A percentile compares a stretch with the other conserved stretches of the same genome.
Conservation (phyloP, 2,329 filamentous ascomycete genomes). For the Epichloe typhina region DNA sequence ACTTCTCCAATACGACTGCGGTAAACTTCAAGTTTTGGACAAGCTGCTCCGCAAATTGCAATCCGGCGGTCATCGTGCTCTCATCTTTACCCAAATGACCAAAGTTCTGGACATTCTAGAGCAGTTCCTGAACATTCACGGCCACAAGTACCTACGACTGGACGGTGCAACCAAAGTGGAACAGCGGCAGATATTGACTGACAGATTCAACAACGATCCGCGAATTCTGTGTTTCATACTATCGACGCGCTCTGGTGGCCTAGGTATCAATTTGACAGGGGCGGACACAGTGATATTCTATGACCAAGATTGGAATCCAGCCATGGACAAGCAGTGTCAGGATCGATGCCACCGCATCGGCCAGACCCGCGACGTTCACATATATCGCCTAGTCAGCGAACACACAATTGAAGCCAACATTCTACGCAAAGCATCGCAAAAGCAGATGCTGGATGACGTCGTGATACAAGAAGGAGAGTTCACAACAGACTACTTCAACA, state of each 20-base stretch:
- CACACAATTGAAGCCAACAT: constrained; percentile 98
- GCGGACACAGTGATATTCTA: constrained; percentile 98
- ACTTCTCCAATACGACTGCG: constrained; percentile 94
- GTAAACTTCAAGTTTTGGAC: constrained; percentile 85
- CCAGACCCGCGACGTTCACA: constrained; percentile 93
- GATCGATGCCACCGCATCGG: constrained; percentile 95
- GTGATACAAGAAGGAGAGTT: constrained; percentile 98
- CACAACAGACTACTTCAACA: constrained; percentile 91
- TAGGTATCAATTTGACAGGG: constrained; percentile 93
- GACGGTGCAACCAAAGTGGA: constrained; percentile 96
- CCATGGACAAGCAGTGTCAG: constrained; percentile 99
- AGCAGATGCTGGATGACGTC: constrained; percentile 93
- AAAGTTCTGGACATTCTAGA: constrained; percentile 96
- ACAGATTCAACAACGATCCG: constrained; percentile 90
- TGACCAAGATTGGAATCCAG: constrained; percentile 97
- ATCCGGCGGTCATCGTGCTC: constrained; percentile 76
- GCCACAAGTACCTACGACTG: constrained; percentile 88
- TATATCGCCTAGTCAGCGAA: constrained; percentile 86
- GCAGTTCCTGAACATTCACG: constrained; percentile 94
- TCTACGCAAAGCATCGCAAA: constrained; percentile 88
- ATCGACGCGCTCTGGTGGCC: constrained; percentile 82
- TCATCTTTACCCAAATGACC: constrained; percentile 99
- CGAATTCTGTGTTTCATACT: constrained; percentile 92
- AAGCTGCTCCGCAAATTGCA: constrained; percentile 76
- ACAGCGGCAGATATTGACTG: constrained; percentile 85